Base-by-base conservation (phyloP, 2,329 filamentous ascomycete genomes). In the Ascochyta koolunga region DNA sequence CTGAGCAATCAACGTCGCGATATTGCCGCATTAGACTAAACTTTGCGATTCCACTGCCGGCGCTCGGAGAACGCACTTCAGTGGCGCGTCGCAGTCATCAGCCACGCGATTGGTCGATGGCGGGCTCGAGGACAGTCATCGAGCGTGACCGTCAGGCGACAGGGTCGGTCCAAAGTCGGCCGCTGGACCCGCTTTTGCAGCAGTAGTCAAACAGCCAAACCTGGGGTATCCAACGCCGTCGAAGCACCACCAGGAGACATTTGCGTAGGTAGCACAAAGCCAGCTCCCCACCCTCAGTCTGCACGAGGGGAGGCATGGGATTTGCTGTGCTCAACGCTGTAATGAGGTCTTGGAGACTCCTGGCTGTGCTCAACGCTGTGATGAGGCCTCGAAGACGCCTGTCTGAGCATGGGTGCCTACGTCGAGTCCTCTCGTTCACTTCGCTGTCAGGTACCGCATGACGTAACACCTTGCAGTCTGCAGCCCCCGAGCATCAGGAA, bases 1-100 rank as follows among this genome's bases (percentile, higher is more conserved):
- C 48, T 56, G 43, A 52, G 54, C 54, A 56, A 56, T 56, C 54
- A 56, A 38, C 41, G 37, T 43, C 42, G 42, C 47, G 42, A 43
- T 33, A 54, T 36, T 54, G 50, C 50, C 50, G 50, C 45, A 45
- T 43, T 50, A 35, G 45, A 50, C 51, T 50, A 49, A 50, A 54
- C 27, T 47, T 45, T 33, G 53, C 47, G 40, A 50, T 47, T 56
- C 36, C 31, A 29, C 32, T 47, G 24, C 53, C 53, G 53, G 47
- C 53, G 43, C 37, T 42, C 53, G 53, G 53, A 56, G 53, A 51
- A 54, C 50, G 51, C 51, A 42, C 24, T 50, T 45, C 36, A 29
- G 52, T 55, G 52, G 46, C 46, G 46, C 41, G 41, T 37, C 43
- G 7, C 33, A 43, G 47, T 50, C 46, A 56, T 50, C 53, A 39